phyloP scores from a whole-genome alignment of 305 asterid genomes.

The Solanum hybrid region DNA sequence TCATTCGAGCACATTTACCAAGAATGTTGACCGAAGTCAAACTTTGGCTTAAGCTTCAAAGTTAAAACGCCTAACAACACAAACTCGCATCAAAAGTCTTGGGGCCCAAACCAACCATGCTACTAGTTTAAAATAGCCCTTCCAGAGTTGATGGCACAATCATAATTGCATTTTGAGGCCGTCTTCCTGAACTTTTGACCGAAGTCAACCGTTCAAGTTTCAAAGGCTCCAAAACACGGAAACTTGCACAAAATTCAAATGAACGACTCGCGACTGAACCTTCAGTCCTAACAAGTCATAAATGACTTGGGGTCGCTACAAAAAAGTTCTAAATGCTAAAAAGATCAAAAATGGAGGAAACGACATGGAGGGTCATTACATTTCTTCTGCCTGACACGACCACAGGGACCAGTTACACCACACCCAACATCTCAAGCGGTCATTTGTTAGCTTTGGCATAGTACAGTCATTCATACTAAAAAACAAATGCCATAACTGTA shows the following conservation, averaged over 20 bases:
- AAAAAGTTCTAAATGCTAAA: background rate
- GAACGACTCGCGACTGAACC: background rate
- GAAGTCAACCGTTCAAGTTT: background rate
- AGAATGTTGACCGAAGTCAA: background rate
- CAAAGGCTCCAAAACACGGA: background rate
- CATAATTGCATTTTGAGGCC: background rate
- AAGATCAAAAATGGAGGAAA: background rate
- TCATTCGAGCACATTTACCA: background rate
- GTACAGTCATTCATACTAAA: background rate
- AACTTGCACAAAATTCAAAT: background rate
- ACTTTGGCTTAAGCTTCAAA: background rate
- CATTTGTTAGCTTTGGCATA: background rate
- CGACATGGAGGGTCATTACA: background rate
- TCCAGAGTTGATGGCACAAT: background rate
- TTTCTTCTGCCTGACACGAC: background rate
- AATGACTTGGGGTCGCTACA: background rate
- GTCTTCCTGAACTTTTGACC: background rate
- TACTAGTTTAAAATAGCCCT: background rate
- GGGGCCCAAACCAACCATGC: background rate
- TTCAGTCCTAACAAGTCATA: background rate
- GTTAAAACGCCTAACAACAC: background rate
- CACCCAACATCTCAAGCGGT: background rate
- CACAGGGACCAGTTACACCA: background rate
- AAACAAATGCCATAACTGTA: background rate
- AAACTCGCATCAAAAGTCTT: background rate